Percentiles rank a stretch among this genome's conserved stretches.
Evolutionary conservation across 768 basidiomycete genomes (phyloP).

Genomic region (Dentipellis sp.): DNA sequence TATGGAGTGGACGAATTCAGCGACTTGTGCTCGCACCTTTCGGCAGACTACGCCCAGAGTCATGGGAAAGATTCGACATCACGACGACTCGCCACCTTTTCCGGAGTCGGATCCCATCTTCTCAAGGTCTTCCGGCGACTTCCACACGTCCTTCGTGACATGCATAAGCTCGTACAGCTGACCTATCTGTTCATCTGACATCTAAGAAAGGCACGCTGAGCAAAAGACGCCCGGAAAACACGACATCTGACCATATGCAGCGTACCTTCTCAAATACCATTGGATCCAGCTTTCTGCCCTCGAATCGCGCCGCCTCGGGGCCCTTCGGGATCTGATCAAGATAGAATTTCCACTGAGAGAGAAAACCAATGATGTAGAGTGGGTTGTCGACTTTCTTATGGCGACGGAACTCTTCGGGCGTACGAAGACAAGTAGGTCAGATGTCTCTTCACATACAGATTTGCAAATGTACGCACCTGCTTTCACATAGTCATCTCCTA

Average conservation of each 20-base stretch:
- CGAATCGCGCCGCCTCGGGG: slow-evolving; percentile 36
- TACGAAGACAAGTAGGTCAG: background rate
- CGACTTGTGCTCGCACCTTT: no score
- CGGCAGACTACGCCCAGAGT: no score
- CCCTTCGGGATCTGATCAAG: slow-evolving; percentile 59
- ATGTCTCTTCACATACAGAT: background rate
- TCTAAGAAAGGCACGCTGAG: slow-evolving; percentile 31
- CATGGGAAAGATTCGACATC: background rate
- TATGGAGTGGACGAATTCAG: no score
- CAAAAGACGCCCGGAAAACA: background rate
- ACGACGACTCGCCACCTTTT: background rate
- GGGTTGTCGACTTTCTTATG: slow-evolving; percentile 79
- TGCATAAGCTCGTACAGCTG: slow-evolving; percentile 95
- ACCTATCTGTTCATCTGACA: slow-evolving; percentile 85
- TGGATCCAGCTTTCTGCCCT: slow-evolving; percentile 60
- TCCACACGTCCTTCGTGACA: slow-evolving; percentile 84
- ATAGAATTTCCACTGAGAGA: slow-evolving; percentile 93
- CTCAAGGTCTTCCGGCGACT: slow-evolving; percentile 28
- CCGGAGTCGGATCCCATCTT: background rate
- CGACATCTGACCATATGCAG: background rate
- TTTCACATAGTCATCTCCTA: slow-evolving; percentile 42
- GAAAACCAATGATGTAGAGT: slow-evolving; percentile 86
- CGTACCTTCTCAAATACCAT: slow-evolving; percentile 69
- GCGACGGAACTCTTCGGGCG: slow-evolving; percentile 67
- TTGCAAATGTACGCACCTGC: slow-evolving; percentile 14